phyloP scores from a whole-genome alignment of 2,329 filamentous ascomycete species.

The Botryotinia narcissicola region DNA sequence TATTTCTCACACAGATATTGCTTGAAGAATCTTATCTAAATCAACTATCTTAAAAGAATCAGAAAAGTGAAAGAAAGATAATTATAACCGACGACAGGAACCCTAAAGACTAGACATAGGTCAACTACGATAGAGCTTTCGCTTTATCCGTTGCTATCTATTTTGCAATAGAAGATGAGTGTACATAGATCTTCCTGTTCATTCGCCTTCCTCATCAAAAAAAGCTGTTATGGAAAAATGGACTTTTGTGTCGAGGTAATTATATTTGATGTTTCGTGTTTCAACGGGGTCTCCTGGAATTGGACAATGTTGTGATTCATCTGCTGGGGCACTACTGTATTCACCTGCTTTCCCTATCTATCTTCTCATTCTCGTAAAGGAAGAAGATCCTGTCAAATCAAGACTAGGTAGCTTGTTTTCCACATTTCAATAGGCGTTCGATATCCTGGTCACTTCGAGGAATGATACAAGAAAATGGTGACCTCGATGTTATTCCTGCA shows the following conservation, averaged over 20 bases:
- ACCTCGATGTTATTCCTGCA: neutral
- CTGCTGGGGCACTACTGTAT: neutral
- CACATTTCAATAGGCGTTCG: rapidly evolving
- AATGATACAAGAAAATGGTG: neutral
- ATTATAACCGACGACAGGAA: neutral
- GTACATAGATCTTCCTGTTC: neutral
- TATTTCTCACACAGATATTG: rapidly evolving
- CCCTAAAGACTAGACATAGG: neutral
- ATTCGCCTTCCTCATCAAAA: neutral
- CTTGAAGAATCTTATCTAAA: rapidly evolving
- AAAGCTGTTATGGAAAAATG: neutral
- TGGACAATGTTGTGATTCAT: neutral
- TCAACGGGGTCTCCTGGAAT: rapidly evolving
- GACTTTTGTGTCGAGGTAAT: neutral
- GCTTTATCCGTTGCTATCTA: too few relatives aligned
- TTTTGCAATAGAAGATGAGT: rapidly evolving
- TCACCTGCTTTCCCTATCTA: neutral
- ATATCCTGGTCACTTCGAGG: neutral
- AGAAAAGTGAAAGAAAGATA: neutral
- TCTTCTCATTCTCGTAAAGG: too few relatives aligned
- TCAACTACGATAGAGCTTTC: rapidly evolving
- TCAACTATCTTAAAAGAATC: rapidly evolving
- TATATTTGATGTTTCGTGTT: neutral
- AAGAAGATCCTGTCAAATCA: neutral
- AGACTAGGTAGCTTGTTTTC: neutral